Conservation (phyloP, 2,329 filamentous ascomycete species). For the Boeremia lycopersici region DNA sequence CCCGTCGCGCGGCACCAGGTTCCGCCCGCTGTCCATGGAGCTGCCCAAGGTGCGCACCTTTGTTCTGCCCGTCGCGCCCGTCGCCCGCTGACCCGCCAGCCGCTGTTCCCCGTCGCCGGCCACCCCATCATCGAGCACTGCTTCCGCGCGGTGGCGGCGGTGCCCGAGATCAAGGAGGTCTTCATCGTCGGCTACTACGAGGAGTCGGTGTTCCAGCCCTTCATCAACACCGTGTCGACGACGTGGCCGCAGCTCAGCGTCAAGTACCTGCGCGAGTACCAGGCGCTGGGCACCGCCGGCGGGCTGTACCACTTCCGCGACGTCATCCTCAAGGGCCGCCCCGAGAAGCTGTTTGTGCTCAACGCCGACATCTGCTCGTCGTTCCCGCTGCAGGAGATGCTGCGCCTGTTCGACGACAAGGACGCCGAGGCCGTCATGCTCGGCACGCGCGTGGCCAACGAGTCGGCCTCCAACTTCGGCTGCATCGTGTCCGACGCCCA, state of each 20-base stretch:
- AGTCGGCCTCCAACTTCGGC: slow-evolving; percentile 93
- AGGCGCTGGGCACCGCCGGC: slow-evolving; percentile 92
- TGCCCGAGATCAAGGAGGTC: slow-evolving; percentile 92
- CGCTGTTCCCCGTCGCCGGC: slow-evolving; percentile 96
- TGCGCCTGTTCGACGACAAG: slow-evolving; percentile 90
- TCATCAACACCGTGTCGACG: slow-evolving; percentile 87
- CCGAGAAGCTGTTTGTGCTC: slow-evolving; percentile 94
- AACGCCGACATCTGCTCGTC: slow-evolving; percentile 99
- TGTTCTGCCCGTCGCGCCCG: background rate
- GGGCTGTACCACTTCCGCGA: slow-evolving; percentile 99
- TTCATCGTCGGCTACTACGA: slow-evolving; percentile 99
- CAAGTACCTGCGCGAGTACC: slow-evolving; percentile 96
- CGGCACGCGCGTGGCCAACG: slow-evolving; percentile 87
- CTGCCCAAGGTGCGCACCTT: slow-evolving; percentile 77
- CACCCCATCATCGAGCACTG: slow-evolving; percentile 99
- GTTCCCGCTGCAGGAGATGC: slow-evolving; percentile 95
- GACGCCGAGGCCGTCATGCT: slow-evolving; percentile 96
- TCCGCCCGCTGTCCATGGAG: slow-evolving; percentile 92
- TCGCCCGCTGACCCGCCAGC: slow-evolving; percentile 57
- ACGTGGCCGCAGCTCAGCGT: slow-evolving; percentile 88
- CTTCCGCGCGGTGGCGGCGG: slow-evolving; percentile 86
- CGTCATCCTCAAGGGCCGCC: slow-evolving; percentile 93
- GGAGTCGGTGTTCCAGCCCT: slow-evolving; percentile 94
- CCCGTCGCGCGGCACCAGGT: slow-evolving; percentile 92
- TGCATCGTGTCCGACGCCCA: slow-evolving; percentile 96